phyloP scores from a whole-genome alignment of 345 rosid species.

The Pistacia integerrima region DNA sequence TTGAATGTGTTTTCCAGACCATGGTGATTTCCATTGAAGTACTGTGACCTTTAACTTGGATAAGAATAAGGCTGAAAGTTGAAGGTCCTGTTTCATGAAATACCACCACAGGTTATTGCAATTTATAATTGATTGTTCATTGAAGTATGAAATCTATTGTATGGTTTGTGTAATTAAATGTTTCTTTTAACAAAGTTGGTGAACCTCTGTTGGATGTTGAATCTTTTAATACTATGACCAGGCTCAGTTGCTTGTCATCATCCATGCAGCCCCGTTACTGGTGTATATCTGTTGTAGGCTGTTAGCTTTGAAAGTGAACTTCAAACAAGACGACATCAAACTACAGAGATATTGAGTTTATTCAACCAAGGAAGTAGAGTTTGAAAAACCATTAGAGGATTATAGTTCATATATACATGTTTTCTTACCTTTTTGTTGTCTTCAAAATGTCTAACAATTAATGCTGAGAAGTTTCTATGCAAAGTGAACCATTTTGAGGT shows the following conservation, averaged over 20 bases:
- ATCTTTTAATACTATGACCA: slow-evolving; percentile 7
- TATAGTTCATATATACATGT: slow-evolving; percentile 5
- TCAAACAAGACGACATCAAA: neutral
- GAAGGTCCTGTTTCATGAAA: slow-evolving; percentile 20
- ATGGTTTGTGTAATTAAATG: neutral
- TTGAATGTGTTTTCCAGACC: slow-evolving; percentile 22
- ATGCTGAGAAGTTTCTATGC: slow-evolving; percentile 12
- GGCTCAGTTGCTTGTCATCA: slow-evolving; percentile 21
- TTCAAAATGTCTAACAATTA: slow-evolving; percentile 10
- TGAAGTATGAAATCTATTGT: neutral
- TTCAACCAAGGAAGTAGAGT: neutral
- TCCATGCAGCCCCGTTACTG: slow-evolving; percentile 15
- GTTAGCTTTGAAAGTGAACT: slow-evolving; percentile 19
- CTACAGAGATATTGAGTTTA: slow-evolving; percentile 3
- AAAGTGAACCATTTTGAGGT: neutral
- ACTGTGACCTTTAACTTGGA: slow-evolving; percentile 18
- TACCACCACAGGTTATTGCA: neutral
- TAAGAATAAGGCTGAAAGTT: slow-evolving; percentile 11
- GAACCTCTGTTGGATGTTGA: slow-evolving; percentile 24
- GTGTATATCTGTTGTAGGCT: slow-evolving; percentile 7
- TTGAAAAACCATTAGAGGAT: neutral
- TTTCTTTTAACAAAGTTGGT: neutral
- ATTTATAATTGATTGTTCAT: neutral
- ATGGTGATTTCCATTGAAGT: slow-evolving; percentile 19
- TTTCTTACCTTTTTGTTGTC: slow-evolving; percentile 33